Evolutionary conservation across 805 yeast species (phyloP).

Genomic region (Cyberlindnera xylosilytica): DNA sequence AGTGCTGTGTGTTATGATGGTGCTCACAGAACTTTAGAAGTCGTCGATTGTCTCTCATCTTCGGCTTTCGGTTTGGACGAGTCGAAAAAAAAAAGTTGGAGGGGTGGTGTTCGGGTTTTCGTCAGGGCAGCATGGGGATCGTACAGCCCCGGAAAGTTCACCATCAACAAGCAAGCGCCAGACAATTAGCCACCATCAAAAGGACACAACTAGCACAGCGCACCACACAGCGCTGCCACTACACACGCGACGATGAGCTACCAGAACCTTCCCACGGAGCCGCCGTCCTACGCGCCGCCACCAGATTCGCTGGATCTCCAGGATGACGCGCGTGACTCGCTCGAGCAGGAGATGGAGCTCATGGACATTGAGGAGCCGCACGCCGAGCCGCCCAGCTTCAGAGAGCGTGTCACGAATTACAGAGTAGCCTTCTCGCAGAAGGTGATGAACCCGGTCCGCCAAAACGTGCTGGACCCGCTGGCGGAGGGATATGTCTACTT

Average conservation of each 20-base stretch:
- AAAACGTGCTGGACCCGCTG: conserved; percentile 44
- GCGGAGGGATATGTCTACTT: conserved; percentile 34
- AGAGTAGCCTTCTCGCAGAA: conserved; percentile 5
- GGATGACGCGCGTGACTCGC: conserved; percentile 6
- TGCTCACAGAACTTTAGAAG: too few species aligned
- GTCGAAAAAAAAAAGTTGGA: background rate
- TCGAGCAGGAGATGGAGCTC: conserved; percentile 35
- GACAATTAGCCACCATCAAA: too few species aligned
- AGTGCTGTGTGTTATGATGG: too few species aligned
- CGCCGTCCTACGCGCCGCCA: conserved; percentile 28
- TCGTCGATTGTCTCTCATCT: too few species aligned
- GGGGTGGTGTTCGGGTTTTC: background rate
- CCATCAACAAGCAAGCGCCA: too few species aligned
- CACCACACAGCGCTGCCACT: too few species aligned
- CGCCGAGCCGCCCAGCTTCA: background rate
- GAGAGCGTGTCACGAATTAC: conserved; percentile 23
- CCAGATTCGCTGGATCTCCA: conserved; percentile 2
- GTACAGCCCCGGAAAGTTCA: too few species aligned
- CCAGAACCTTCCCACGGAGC: conserved; percentile 29
- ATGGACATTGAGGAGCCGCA: conserved; percentile 30
- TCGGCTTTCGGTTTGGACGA: too few species aligned
- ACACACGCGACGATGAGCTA: too few species aligned
- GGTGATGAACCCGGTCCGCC: conserved; percentile 11
- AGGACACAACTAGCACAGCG: too few species aligned
- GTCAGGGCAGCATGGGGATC: too few species aligned